Conservation (phyloP, 805 yeast species). For the Candida oleophila region DNA sequence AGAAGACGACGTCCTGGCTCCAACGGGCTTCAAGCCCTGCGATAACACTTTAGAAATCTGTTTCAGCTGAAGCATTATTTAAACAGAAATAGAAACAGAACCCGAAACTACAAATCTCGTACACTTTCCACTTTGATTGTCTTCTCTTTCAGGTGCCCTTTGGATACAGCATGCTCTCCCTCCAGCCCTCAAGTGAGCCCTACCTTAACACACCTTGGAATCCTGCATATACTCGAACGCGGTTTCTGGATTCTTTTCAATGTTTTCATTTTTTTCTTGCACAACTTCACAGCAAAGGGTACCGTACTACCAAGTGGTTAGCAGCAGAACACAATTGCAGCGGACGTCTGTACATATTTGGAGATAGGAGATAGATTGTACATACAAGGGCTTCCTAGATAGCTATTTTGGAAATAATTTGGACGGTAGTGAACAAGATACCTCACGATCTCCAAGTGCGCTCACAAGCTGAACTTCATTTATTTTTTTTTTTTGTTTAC, state of each 20-base stretch:
- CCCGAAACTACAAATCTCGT: too few relatives aligned
- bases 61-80: constrained; percentile 38
- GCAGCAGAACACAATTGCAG: not conserved
- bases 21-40: constrained; percentile 26
- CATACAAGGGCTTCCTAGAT: too few relatives aligned
- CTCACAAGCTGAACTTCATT: not conserved
- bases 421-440: too few relatives aligned
- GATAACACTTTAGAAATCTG: constrained; percentile 34
- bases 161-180: too few relatives aligned
- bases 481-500: not conserved
- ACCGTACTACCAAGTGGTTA: too few relatives aligned
- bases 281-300: too few relatives aligned
- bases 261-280: constrained; percentile 1
- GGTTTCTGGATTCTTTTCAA: not conserved
- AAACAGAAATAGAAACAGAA: too few relatives aligned
- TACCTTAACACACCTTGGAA: not conserved
- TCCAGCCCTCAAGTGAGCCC: not conserved
- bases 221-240: not conserved
- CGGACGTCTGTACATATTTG: not conserved
- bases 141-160: too few relatives aligned
- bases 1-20: constrained; percentile 9
- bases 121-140: too few relatives aligned
- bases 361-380: too few relatives aligned
- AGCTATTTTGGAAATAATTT: too few relatives aligned
- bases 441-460: too few relatives aligned